A percentile compares a stretch with the other conserved stretches of the same genome.
Evolutionary conservation across 2,329 filamentous ascomycete genomes (phyloP).

Genomic region (Clonostachys sp.): DNA sequence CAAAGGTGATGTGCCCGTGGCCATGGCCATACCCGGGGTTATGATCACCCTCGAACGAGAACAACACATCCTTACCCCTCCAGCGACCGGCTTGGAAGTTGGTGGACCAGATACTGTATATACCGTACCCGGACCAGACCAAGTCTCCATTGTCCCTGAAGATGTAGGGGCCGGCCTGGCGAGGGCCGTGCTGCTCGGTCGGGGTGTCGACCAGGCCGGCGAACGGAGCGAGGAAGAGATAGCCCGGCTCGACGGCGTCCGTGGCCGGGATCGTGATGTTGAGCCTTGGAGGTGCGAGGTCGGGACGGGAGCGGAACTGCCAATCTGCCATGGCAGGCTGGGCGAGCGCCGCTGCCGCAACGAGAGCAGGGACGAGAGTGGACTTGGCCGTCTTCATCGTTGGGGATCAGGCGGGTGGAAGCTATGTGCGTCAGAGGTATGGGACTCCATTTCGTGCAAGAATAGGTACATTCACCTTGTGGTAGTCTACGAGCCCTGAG

Average conservation of each 20-base stretch:
- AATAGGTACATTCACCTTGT: slow-evolving; percentile 14
- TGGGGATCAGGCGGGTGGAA: background rate
- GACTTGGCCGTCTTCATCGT: background rate
- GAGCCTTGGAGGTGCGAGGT: slow-evolving; percentile 19
- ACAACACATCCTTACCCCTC: slow-evolving; percentile 46
- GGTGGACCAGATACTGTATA: slow-evolving; percentile 44
- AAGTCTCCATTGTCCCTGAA: slow-evolving; percentile 48
- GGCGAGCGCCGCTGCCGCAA: background rate
- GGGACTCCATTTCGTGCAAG: slow-evolving; percentile 8
- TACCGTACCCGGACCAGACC: slow-evolving; percentile 51
- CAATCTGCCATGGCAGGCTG: slow-evolving; percentile 6
- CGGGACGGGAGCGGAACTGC: slow-evolving; percentile 12
- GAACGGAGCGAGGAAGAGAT: slow-evolving; percentile 36
- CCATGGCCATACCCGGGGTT: slow-evolving; percentile 47
- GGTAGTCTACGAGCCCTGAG: slow-evolving; percentile 7
- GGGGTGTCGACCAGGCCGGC: slow-evolving; percentile 25
- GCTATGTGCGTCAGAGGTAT: slow-evolving; percentile 8
- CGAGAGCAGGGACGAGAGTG: background rate
- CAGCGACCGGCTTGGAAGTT: slow-evolving; percentile 48
- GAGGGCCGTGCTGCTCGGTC: slow-evolving; percentile 34
- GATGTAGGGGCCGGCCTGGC: slow-evolving; percentile 51
- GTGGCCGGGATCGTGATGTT: slow-evolving; percentile 37
- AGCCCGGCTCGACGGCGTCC: slow-evolving; percentile 30
- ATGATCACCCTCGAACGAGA: slow-evolving; percentile 48
- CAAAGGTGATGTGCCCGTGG: slow-evolving; percentile 46